A percentile compares a stretch with the other conserved stretches of the same genome.
Conservation (phyloP, 441 rosid genomes). For the Euphorbia celastroides region DNA sequence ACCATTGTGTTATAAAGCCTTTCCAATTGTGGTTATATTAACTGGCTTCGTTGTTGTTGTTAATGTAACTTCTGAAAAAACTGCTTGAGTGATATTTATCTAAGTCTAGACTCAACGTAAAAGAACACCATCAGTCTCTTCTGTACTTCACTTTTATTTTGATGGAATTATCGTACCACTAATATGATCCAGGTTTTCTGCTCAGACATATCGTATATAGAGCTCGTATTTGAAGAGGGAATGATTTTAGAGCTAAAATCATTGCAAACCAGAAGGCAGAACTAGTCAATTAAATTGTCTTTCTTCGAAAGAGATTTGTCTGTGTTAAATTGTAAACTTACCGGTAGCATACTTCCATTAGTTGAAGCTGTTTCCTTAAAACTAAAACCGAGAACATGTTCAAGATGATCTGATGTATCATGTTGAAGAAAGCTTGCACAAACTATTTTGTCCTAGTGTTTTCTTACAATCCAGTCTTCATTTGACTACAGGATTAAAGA, state of each 20-base stretch:
- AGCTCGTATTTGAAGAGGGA: not conserved
- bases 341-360: not conserved
- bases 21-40: no score
- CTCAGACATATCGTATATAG: not conserved
- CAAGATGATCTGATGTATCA: not conserved
- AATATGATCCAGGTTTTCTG: not conserved
- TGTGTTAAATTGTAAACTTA: not conserved
- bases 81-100: not conserved
- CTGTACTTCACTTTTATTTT: not conserved
- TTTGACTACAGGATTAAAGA: slow-evolving; percentile 52
- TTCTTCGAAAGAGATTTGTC: not conserved
- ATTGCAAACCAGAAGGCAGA: not conserved
- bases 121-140: not conserved
- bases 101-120: not conserved
- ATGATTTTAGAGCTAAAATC: not conserved
- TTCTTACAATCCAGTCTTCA: slow-evolving; percentile 4
- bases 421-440: slow-evolving; percentile 5
- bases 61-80: not conserved
- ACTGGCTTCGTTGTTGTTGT: not conserved
- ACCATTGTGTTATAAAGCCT: no score
- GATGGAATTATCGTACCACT: no score
- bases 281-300: not conserved
- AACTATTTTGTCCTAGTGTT: not conserved
- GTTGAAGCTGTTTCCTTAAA: not conserved
- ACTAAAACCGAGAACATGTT: no score